These are phyloP conservation scores for Pholiota adiposa DNA, from an alignment of 1,284 basidiomycete genomes.

Conservation along the genomic window DNA sequence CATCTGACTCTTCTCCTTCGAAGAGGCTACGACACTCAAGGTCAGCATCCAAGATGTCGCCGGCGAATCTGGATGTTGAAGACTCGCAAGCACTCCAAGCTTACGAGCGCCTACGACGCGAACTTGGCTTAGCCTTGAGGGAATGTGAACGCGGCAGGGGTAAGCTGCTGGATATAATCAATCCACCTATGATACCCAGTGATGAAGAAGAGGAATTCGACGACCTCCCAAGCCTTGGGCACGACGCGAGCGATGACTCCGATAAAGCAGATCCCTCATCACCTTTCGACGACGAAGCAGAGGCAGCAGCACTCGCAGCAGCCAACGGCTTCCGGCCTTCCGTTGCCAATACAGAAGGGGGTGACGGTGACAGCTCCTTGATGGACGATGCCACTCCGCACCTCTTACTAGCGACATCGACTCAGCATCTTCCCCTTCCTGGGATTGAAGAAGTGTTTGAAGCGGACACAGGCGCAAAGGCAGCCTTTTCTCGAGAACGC, in stretches of 20 bases:
- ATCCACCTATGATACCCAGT: constrained; percentile 45
- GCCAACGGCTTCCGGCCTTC: constrained; percentile 21
- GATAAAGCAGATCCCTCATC: constrained; percentile 48
- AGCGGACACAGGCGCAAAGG: constrained; percentile 51
- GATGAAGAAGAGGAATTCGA: constrained; percentile 45
- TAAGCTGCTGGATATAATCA: constrained; percentile 58
- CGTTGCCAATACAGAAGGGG: constrained; percentile 29
- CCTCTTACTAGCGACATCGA: constrained; percentile 52
- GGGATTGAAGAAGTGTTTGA: constrained; percentile 82
- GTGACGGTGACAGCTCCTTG: constrained; percentile 13
- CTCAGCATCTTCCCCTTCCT: constrained; percentile 57
- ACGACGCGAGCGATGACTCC: constrained; percentile 58
- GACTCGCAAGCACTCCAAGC: constrained; percentile 59
- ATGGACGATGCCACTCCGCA: constrained; percentile 63
- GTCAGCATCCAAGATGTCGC: constrained; percentile 15
- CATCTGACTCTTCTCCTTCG: constrained; percentile 21
- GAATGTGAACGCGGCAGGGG: constrained; percentile 81
- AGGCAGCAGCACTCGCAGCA: constrained; percentile 21
- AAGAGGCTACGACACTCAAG: constrained; percentile 25
- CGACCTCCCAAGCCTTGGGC: constrained; percentile 54
- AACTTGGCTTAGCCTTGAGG: constrained; percentile 72
- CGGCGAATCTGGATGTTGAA: constrained; percentile 20
- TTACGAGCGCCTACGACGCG: constrained; percentile 73
- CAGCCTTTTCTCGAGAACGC: constrained; percentile 52
- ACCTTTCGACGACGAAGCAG: constrained; percentile 36